Percentiles rank a stretch among this genome's conserved stretches.
Conservation (phyloP, 2,329 filamentous ascomycete species). For the Pseudogymnoascus sp. region DNA sequence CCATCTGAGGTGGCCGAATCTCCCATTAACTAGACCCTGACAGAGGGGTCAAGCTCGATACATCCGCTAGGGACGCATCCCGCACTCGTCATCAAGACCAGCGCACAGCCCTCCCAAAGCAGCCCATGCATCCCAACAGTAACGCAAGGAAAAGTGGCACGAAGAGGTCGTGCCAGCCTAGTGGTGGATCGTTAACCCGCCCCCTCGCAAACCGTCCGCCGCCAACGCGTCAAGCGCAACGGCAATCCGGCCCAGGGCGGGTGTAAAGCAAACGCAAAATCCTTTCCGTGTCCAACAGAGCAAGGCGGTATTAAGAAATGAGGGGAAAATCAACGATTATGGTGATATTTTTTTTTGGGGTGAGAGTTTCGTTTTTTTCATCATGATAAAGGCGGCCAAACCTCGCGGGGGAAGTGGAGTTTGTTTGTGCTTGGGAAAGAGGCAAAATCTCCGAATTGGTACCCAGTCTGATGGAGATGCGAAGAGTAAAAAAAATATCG, state of each 20-base stretch:
- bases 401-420: slow-evolving; percentile 36
- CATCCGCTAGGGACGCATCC: slow-evolving; percentile 24
- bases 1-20: slow-evolving; percentile 28
- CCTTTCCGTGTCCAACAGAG: slow-evolving; percentile 26
- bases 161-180: slow-evolving; percentile 27
- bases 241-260: slow-evolving; percentile 9
- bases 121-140: slow-evolving; percentile 29
- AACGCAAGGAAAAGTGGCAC: slow-evolving; percentile 24
- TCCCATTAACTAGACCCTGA: slow-evolving; percentile 27
- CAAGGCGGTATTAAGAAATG: slow-evolving; percentile 29
- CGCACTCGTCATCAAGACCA: slow-evolving; percentile 27
- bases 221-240: slow-evolving; percentile 13
- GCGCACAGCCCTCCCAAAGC: slow-evolving; percentile 25
- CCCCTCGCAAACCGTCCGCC: slow-evolving; percentile 13
- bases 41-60: slow-evolving; percentile 23
- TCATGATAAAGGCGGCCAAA: slow-evolving; percentile 39
- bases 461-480: slow-evolving; percentile 32
- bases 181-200: slow-evolving; percentile 18
- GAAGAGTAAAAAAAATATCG: slow-evolving; percentile 4
- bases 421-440: slow-evolving; percentile 25
- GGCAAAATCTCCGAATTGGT: slow-evolving; percentile 21
- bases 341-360: slow-evolving; percentile 13
- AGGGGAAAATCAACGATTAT: slow-evolving; percentile 29
- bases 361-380: slow-evolving; percentile 15
- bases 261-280: slow-evolving; percentile 26